phyloP scores from a whole-genome alignment of 2,329 filamentous ascomycete genomes.

The Curvularia lunata region DNA sequence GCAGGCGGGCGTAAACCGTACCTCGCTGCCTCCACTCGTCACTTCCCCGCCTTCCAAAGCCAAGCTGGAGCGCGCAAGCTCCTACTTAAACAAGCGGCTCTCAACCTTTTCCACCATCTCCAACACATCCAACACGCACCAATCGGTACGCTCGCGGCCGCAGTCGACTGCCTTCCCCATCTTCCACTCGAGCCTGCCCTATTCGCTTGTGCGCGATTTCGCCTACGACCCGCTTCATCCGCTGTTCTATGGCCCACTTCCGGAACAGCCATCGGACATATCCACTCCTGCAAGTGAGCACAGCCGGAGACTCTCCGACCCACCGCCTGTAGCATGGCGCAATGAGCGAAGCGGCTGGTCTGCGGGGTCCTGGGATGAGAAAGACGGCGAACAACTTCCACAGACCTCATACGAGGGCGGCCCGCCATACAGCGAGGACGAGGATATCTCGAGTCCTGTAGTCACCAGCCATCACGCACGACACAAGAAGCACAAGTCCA shows the following conservation, averaged over 20 bases:
- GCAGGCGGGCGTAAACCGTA: conserved; percentile 47
- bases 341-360: conserved; percentile 65
- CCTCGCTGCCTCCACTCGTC: conserved; percentile 57
- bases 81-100: conserved; percentile 79
- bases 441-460: conserved; percentile 87
- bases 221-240: conserved; percentile 84
- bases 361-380: conserved; percentile 60
- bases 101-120: conserved; percentile 83
- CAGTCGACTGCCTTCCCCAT: conserved; percentile 81
- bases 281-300: conserved; percentile 86
- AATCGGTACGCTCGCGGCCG: conserved; percentile 71
- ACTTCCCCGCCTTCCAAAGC: conserved; percentile 56
- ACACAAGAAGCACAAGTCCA: conserved; percentile 78
- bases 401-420: conserved; percentile 81
- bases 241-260: conserved; percentile 91
- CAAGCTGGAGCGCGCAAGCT: conserved; percentile 68
- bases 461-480: conserved; percentile 74
- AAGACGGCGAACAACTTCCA: conserved; percentile 70
- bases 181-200: conserved; percentile 84
- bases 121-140: conserved; percentile 45
- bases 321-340: conserved; percentile 75
- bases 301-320: conserved; percentile 78
- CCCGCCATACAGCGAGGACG: conserved; percentile 93
- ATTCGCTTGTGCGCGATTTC: conserved; percentile 94
- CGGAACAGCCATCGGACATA: conserved; percentile 76